Percentiles rank a stretch among this genome's conserved stretches.
phyloP scores from a whole-genome alignment of 495 filamentous ascomycete genomes.

The Xylaria flabelliformis region DNA sequence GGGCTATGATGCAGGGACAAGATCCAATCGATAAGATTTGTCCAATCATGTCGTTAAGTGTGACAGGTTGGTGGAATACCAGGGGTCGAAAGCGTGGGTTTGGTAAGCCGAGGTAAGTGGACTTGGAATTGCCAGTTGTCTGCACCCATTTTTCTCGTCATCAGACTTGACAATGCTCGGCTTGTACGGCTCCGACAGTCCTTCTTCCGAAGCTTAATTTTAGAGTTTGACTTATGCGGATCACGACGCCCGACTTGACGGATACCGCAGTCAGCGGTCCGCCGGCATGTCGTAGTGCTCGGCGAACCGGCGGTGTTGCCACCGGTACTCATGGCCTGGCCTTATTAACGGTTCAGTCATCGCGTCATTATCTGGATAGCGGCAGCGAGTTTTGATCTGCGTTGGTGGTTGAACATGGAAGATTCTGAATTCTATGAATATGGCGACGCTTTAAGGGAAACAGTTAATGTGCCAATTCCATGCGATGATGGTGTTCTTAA shows the following conservation, averaged over 20 bases:
- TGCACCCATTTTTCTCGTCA: background rate
- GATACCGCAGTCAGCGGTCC: background rate
- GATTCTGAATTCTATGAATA: background rate
- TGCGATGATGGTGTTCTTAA: background rate
- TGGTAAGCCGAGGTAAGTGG: constrained; percentile 27
- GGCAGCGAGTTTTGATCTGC: too few species aligned
- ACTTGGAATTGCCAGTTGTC: background rate
- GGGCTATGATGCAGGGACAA: constrained; percentile 2
- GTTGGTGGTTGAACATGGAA: background rate
- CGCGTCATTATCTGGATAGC: background rate
- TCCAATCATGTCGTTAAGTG: background rate
- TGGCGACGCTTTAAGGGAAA: background rate
- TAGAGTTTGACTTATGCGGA: background rate
- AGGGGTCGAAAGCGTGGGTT: background rate
- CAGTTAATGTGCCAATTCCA: background rate
- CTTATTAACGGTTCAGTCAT: background rate
- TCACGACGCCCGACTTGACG: background rate
- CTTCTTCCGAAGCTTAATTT: background rate
- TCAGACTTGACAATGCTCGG: background rate
- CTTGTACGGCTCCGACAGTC: too few species aligned
- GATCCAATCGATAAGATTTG: constrained; percentile 24
- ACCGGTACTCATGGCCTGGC: background rate
- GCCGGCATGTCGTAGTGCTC: background rate
- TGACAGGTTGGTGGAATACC: background rate
- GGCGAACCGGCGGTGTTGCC: background rate